Evolutionary conservation across 768 basidiomycete species (phyloP).

Genomic region (Scleroderma bovista): DNA sequence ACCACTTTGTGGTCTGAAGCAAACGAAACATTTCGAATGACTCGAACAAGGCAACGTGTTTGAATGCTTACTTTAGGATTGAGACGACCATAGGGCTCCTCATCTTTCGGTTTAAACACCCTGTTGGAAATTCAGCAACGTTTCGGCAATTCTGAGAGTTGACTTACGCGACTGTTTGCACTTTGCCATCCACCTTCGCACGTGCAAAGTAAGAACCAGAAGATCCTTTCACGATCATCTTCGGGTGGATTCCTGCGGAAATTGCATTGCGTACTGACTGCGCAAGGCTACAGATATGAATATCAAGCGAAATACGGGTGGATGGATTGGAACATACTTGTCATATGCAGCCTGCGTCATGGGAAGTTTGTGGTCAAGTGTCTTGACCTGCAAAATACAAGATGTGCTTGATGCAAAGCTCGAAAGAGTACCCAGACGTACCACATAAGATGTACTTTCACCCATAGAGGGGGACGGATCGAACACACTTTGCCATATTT

Average conservation of each 20-base stretch:
- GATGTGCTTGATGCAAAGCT: neutral
- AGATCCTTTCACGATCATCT: conserved; percentile 86
- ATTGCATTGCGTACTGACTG: conserved; percentile 67
- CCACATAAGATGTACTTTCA: conserved; percentile 16
- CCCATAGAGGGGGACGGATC: conserved; percentile 51
- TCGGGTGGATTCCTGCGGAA: conserved; percentile 74
- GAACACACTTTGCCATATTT: conserved; percentile 78
- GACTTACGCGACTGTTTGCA: conserved; percentile 80
- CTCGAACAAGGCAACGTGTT: neutral
- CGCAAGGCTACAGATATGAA: conserved; percentile 40
- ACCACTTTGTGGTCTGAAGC: conserved; percentile 77
- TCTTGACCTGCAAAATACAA: conserved; percentile 50
- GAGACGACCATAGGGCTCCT: conserved; percentile 82
- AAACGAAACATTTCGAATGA: neutral
- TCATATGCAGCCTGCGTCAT: conserved; percentile 74
- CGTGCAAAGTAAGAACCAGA: conserved; percentile 92
- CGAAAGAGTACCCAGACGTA: conserved; percentile 7
- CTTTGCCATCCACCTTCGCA: conserved; percentile 65
- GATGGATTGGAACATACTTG: conserved; percentile 39
- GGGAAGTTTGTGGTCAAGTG: conserved; percentile 72
- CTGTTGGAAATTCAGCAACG: conserved; percentile 30
- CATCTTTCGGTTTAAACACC: conserved; percentile 90
- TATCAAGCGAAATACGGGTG: neutral
- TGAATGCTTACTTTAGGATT: conserved; percentile 66
- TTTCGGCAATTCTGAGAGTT: neutral